phyloP scores from a whole-genome alignment of 192 early-diverging fungal genomes.

The Jimgerdemannia flammicorona region DNA sequence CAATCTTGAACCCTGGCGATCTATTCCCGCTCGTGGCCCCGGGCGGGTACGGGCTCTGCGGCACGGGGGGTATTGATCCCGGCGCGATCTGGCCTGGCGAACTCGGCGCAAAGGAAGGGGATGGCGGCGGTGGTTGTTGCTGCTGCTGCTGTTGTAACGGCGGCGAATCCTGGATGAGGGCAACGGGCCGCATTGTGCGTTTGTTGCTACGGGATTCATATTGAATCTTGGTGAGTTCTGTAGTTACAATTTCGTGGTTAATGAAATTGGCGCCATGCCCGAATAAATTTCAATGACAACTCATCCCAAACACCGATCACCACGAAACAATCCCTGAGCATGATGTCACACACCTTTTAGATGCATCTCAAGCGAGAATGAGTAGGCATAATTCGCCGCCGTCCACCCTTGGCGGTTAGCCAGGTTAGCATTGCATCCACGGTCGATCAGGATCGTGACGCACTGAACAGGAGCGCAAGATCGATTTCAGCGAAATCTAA shows the following conservation, averaged over 20 bases:
- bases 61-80: no score
- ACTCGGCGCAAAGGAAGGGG: background rate
- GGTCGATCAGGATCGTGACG: background rate
- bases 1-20: background rate
- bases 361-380: background rate
- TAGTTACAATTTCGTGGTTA: no score
- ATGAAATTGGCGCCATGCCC: no score
- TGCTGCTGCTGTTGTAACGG: no score
- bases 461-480: background rate
- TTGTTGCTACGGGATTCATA: background rate
- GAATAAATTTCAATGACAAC: no score
- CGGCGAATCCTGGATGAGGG: background rate
- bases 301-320: no score
- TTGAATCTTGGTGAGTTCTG: background rate
- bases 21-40: no score
- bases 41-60: no score
- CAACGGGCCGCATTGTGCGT: background rate
- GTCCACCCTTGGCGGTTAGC: background rate
- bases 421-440: background rate
- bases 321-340: no score
- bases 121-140: background rate
- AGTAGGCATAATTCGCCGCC: constrained; percentile 2
- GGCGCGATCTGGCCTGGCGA: no score
- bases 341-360: background rate
- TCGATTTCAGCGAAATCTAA: no score